Evolutionary conservation across 805 yeast genomes (phyloP).

Genomic region (Tetrapisispora fleetii): DNA sequence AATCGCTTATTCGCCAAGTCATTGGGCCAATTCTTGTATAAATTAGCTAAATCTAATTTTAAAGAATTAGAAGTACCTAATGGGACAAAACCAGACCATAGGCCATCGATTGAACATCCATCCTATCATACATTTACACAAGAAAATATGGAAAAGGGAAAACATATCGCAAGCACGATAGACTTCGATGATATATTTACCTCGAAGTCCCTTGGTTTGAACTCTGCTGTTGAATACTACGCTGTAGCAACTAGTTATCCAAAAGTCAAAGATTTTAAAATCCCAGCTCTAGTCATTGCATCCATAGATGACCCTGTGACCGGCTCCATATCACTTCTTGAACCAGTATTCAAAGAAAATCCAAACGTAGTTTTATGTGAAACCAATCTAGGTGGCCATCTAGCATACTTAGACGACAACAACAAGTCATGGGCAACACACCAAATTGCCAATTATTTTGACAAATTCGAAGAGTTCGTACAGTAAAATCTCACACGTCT

Average conservation of each 20-base stretch:
- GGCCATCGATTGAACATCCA: constrained; percentile 16
- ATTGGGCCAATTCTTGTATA: constrained; percentile 34
- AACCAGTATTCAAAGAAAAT: constrained; percentile 38
- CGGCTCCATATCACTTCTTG: constrained; percentile 42
- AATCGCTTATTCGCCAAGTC: constrained; percentile 34
- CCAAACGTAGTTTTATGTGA: constrained; percentile 50
- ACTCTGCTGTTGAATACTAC: constrained; percentile 53
- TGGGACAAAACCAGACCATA: constrained; percentile 9
- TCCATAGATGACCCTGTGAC: constrained; percentile 59
- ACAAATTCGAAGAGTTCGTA: constrained; percentile 30
- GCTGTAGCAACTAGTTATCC: constrained; percentile 54
- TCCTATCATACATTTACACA: constrained; percentile 23
- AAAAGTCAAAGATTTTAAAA: constrained; percentile 44
- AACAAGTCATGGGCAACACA: constrained; percentile 41
- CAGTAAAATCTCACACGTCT: constrained; percentile 1
- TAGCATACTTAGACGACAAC: constrained; percentile 39
- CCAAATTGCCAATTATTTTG: constrained; percentile 34
- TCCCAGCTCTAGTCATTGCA: constrained; percentile 53
- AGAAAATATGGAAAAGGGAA: constrained; percentile 30
- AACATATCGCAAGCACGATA: constrained; percentile 31
- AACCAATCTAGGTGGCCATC: constrained; percentile 65
- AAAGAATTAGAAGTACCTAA: constrained; percentile 27
- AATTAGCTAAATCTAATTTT: constrained; percentile 38
- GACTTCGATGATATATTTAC: constrained; percentile 60
- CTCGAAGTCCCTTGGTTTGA: constrained; percentile 51